Conservation (phyloP, 1,284 basidiomycete species). For the Trichosporon sp. region DNA sequence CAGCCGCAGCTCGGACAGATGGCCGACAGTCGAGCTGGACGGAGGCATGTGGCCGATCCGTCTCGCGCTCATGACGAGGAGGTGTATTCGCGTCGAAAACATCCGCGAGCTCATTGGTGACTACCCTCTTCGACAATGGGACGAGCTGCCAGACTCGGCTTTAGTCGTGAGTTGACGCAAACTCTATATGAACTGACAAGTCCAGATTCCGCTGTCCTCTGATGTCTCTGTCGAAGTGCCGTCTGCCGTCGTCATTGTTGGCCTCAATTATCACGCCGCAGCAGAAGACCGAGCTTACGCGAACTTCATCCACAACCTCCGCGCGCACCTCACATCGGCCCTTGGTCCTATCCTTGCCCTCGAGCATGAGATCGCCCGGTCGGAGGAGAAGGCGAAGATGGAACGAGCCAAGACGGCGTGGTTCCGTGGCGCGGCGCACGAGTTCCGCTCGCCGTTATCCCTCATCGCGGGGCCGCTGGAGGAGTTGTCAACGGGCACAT, state of each 20-base stretch:
- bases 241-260: slow-evolving; percentile 54
- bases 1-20: background rate
- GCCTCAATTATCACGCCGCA: slow-evolving; percentile 51
- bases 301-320: slow-evolving; percentile 44
- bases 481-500: slow-evolving; percentile 41
- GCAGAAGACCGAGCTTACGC: slow-evolving; percentile 49
- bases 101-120: slow-evolving; percentile 43
- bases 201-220: slow-evolving; percentile 15
- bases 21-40: background rate
- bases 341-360: slow-evolving; percentile 46
- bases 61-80: slow-evolving; percentile 45
- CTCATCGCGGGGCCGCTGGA: slow-evolving; percentile 48
- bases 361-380: slow-evolving; percentile 47
- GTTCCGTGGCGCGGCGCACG: slow-evolving; percentile 55
- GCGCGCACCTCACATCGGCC: slow-evolving; percentile 44
- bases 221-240: slow-evolving; percentile 35
- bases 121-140: slow-evolving; percentile 52
- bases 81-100: slow-evolving; percentile 52
- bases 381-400: slow-evolving; percentile 54
- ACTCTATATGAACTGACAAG: background rate
- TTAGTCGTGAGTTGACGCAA: slow-evolving; percentile 16
- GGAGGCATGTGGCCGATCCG: slow-evolving; percentile 45
- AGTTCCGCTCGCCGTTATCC: slow-evolving; percentile 52
- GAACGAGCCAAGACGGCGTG: slow-evolving; percentile 54
- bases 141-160: slow-evolving; percentile 41